Conservation (phyloP, 495 filamentous ascomycete genomes). For the Aspergillus egyptiacus region DNA sequence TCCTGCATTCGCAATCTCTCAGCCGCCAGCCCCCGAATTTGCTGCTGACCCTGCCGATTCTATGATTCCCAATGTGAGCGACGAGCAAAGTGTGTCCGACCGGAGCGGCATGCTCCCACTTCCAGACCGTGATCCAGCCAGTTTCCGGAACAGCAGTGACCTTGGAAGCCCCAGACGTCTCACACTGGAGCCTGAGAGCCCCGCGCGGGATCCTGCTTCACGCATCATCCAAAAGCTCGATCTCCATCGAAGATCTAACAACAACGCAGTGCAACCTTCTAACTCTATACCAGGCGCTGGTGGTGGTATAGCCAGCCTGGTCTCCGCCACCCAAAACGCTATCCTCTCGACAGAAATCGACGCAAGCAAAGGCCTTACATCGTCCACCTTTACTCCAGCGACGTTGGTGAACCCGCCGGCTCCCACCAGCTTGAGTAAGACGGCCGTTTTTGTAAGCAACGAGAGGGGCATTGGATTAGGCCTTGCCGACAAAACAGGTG, state of each 20-base stretch:
- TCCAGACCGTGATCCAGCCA: constrained; percentile 54
- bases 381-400: constrained; percentile 68
- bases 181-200: constrained; percentile 49
- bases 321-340: constrained; percentile 77
- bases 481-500: constrained; percentile 54
- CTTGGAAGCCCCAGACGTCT: constrained; percentile 44
- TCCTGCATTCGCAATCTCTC: constrained; percentile 87
- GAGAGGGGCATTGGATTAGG: constrained; percentile 62
- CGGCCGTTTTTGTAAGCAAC: constrained; percentile 73
- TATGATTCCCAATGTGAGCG: constrained; percentile 52
- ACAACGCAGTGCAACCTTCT: constrained; percentile 39
- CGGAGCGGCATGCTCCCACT: constrained; percentile 59
- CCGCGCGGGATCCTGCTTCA: constrained; percentile 63
- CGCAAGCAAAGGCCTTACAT: constrained; percentile 32
- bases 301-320: constrained; percentile 80
- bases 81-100: constrained; percentile 51
- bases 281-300: constrained; percentile 36
- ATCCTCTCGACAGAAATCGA: constrained; percentile 41
- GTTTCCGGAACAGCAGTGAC: constrained; percentile 67
- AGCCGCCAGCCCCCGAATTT: constrained; percentile 82
- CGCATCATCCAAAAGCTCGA: constrained; percentile 91
- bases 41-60: constrained; percentile 68
- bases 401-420: constrained; percentile 83
- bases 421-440: constrained; percentile 80
- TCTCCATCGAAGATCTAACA: constrained; percentile 73